phyloP scores from a whole-genome alignment of 2,329 filamentous ascomycete genomes.

The Penicillium vulpinum region DNA sequence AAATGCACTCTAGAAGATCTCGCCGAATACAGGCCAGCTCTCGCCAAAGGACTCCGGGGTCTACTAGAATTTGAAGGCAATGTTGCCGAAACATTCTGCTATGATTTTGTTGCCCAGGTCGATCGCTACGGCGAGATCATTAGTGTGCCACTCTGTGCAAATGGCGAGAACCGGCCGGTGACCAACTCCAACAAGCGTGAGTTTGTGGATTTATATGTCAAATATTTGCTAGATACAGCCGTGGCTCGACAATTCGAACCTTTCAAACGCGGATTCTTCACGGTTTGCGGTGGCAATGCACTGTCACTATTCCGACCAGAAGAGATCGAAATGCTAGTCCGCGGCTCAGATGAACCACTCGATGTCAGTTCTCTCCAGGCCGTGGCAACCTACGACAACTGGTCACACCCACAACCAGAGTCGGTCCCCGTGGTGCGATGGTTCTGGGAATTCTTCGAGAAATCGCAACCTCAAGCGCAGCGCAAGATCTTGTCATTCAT shows the following conservation, averaged over 20 bases:
- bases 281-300: slow-evolving; percentile 84
- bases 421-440: slow-evolving; percentile 71
- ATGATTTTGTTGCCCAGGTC: slow-evolving; percentile 75
- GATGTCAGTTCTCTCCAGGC: slow-evolving; percentile 74
- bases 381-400: slow-evolving; percentile 80
- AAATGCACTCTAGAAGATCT: slow-evolving; percentile 78
- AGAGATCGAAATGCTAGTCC: slow-evolving; percentile 84
- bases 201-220: slow-evolving; percentile 82
- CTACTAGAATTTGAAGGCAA: slow-evolving; percentile 82
- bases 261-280: slow-evolving; percentile 92
- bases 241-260: slow-evolving; percentile 85
- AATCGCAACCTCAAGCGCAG: slow-evolving; percentile 66
- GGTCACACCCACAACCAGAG: slow-evolving; percentile 56
- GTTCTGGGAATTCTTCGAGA: slow-evolving; percentile 85
- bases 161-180: slow-evolving; percentile 72
- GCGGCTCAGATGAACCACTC: slow-evolving; percentile 79
- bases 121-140: slow-evolving; percentile 72
- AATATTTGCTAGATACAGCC: slow-evolving; percentile 74
- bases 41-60: slow-evolving; percentile 73
- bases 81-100: slow-evolving; percentile 75
- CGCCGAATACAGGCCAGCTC: slow-evolving; percentile 73
- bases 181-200: slow-evolving; percentile 82
- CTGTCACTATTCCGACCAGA: slow-evolving; percentile 84
- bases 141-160: slow-evolving; percentile 69
- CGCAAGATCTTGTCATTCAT: slow-evolving; percentile 80